Conservation (phyloP, 2,329 filamentous ascomycete species). For the Berkeleyomyces basicola region DNA sequence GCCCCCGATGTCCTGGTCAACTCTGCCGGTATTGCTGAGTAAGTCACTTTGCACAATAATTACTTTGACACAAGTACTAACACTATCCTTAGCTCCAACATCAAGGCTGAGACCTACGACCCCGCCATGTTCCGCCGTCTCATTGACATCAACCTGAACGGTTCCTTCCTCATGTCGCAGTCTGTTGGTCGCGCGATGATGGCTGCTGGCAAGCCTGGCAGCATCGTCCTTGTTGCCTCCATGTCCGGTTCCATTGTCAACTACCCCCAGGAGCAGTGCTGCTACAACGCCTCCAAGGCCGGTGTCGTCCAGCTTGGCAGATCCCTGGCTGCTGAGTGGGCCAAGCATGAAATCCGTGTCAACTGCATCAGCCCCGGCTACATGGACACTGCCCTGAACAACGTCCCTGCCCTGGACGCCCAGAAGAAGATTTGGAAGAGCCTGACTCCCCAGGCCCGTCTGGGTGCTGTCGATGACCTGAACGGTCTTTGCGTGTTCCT, state of each 20-base stretch:
- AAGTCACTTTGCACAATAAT: constrained; percentile 19
- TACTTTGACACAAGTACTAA: constrained; percentile 7
- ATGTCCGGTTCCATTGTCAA: constrained; percentile 78
- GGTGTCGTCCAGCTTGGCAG: constrained; percentile 64
- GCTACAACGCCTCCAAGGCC: constrained; percentile 74
- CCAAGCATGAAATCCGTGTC: constrained; percentile 62
- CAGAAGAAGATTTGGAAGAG: constrained; percentile 71
- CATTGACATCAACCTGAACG: constrained; percentile 69
- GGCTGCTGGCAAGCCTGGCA: constrained; percentile 50
- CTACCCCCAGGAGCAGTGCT: constrained; percentile 68
- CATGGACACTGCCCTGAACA: constrained; percentile 73
- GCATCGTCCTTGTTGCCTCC: constrained; percentile 59
- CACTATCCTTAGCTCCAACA: constrained; percentile 41
- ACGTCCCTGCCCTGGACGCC: constrained; percentile 58
- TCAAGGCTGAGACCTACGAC: constrained; percentile 65
- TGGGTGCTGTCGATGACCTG: constrained; percentile 58
- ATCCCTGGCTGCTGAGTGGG: constrained; percentile 72
- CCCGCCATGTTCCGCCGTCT: constrained; percentile 60
- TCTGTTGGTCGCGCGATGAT: constrained; percentile 60
- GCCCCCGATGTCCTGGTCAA: constrained; percentile 62
- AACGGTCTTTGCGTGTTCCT: constrained; percentile 65
- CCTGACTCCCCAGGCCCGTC: constrained; percentile 54
- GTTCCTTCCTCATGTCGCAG: constrained; percentile 62
- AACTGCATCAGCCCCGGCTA: constrained; percentile 77
- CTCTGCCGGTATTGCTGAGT: constrained; percentile 61